Conservation (phyloP, 176 grass and related monocot species). For the Coix lacrymajobi region DNA sequence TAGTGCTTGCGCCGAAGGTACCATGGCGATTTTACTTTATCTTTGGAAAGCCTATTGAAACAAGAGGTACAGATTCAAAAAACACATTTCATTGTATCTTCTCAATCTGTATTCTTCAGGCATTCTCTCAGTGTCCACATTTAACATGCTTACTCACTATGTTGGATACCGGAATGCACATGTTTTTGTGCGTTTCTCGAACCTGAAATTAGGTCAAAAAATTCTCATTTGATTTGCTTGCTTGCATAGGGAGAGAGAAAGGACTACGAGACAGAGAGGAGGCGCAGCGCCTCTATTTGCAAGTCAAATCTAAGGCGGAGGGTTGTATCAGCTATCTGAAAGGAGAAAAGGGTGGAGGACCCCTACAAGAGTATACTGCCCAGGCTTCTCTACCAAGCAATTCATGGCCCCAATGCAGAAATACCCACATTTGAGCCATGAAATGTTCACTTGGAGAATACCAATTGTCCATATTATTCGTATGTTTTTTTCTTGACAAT, state of each 20-base stretch:
- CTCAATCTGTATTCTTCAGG: not conserved
- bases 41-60: slow-evolving; percentile 87
- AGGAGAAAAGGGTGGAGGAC: slow-evolving; percentile 78
- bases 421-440: slow-evolving; percentile 86
- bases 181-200: not conserved
- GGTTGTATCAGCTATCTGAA: slow-evolving; percentile 57
- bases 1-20: slow-evolving; percentile 51
- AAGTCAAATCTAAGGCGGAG: slow-evolving; percentile 79
- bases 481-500: not conserved
- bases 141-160: not conserved
- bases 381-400: slow-evolving; percentile 67
- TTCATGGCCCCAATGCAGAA: slow-evolving; percentile 52
- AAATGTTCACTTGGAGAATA: slow-evolving; percentile 28
- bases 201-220: not conserved
- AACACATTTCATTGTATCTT: too few relatives aligned
- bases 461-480: slow-evolving; percentile 11
- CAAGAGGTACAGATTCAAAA: slow-evolving; percentile 47
- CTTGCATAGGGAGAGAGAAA: slow-evolving; percentile 58
- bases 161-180: not conserved
- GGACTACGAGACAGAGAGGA: slow-evolving; percentile 56
- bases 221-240: not conserved
- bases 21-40: slow-evolving; percentile 80
- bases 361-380: slow-evolving; percentile 75
- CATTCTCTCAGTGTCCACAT: not conserved
- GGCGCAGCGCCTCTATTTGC: slow-evolving; percentile 68